These are phyloP conservation scores for Excoecaria agallocha DNA, from an alignment of 345 rosid genomes.

Conservation along the genomic window DNA sequence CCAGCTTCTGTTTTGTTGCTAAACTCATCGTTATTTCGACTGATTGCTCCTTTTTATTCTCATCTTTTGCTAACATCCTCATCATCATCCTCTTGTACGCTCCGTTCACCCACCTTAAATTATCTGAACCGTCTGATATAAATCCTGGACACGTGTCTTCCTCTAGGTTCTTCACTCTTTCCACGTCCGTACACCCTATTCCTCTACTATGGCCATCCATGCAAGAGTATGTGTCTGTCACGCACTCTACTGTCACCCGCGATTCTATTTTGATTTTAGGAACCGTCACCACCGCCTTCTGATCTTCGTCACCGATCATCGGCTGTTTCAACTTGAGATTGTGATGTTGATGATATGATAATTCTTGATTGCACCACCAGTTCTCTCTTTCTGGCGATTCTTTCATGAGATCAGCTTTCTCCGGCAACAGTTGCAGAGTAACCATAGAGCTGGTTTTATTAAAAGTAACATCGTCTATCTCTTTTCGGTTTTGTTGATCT, in stretches of 20 bases:
- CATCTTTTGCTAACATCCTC: conserved; percentile 14
- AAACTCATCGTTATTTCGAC: background rate
- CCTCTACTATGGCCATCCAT: conserved; percentile 25
- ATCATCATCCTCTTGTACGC: conserved; percentile 50
- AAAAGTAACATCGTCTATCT: background rate
- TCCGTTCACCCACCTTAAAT: conserved; percentile 59
- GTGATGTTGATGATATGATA: conserved; percentile 8
- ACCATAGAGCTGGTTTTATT: conserved; percentile 13
- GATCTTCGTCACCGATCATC: conserved; percentile 18
- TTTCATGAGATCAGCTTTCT: conserved; percentile 19
- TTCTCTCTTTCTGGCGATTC: conserved; percentile 6
- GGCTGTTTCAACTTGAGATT: conserved; percentile 18
- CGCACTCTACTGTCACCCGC: conserved; percentile 70
- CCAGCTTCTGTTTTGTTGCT: conserved; percentile 25
- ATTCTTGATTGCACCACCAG: conserved; percentile 30
- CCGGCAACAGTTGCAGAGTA: conserved; percentile 49
- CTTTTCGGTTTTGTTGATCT: conserved; percentile 18
- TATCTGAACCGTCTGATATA: conserved; percentile 49
- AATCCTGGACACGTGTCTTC: conserved; percentile 70
- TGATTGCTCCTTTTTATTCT: background rate
- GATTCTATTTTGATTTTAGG: conserved; percentile 35
- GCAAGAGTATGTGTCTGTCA: conserved; percentile 40
- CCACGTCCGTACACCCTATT: conserved; percentile 41
- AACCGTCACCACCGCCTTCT: conserved; percentile 17
- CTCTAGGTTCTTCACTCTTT: conserved; percentile 47